phyloP scores from a whole-genome alignment of 2,329 filamentous ascomycete species.

The Aspergillus phoenicis region DNA sequence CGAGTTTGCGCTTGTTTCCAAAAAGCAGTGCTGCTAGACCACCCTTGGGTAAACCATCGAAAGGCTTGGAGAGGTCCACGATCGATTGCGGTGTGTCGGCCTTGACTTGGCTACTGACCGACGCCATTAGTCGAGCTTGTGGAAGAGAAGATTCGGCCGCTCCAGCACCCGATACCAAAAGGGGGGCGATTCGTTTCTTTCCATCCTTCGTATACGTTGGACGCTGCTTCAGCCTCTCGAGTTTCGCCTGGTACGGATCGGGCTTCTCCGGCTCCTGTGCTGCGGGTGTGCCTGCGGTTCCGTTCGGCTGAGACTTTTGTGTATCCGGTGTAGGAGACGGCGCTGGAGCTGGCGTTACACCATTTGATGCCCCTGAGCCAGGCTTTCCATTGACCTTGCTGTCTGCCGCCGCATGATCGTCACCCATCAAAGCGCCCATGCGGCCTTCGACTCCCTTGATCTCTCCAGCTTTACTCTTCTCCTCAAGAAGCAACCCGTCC shows the following conservation, averaged over 20 bases:
- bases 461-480: constrained; percentile 88
- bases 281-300: constrained; percentile 33
- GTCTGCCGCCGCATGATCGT: constrained; percentile 62
- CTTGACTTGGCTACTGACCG: constrained; percentile 65
- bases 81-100: constrained; percentile 78
- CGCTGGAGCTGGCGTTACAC: constrained; percentile 40
- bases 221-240: constrained; percentile 78
- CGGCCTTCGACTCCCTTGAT: constrained; percentile 85
- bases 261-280: constrained; percentile 42
- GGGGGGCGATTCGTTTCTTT: constrained; percentile 90
- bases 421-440: constrained; percentile 99
- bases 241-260: constrained; percentile 60
- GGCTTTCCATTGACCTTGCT: constrained; percentile 52
- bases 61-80: constrained; percentile 88
- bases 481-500: constrained; percentile 82
- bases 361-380: constrained; percentile 48
- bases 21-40: constrained; percentile 83
- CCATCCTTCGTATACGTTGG: constrained; percentile 96
- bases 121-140: constrained; percentile 82
- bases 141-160: constrained; percentile 85
- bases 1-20: constrained; percentile 88
- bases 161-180: constrained; percentile 87
- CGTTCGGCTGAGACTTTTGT: constrained; percentile 42
- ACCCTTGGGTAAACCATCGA: constrained; percentile 87
- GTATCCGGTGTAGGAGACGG: constrained; percentile 36